phyloP scores from a whole-genome alignment of 805 yeast species.

The Clavispora vitiphila region DNA sequence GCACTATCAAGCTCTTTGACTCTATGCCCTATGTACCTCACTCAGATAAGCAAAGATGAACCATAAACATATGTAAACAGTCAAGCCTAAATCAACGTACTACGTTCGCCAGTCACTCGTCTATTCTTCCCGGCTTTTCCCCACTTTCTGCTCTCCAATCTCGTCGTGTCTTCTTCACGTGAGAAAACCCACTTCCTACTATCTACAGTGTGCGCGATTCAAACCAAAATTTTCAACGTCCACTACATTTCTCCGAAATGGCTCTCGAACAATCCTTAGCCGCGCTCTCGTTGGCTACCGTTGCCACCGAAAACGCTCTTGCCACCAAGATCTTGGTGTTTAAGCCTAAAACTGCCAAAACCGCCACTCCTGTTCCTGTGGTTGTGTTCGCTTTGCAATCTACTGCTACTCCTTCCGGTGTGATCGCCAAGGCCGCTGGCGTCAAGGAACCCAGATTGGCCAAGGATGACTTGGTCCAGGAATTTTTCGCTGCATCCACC shows the following conservation, averaged over 20 bases:
- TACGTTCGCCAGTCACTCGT: not conserved
- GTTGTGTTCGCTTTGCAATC: conserved; percentile 70
- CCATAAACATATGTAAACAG: no score
- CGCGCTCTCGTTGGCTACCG: conserved; percentile 57
- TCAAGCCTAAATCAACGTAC: no score
- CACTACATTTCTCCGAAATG: conserved; percentile 31
- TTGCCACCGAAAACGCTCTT: conserved; percentile 44
- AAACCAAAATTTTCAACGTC: conserved; percentile 2
- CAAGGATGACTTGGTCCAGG: conserved; percentile 68
- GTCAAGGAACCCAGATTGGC: conserved; percentile 88
- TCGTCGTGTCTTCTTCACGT: no score
- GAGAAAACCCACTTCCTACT: not conserved
- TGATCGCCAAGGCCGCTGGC: conserved; percentile 60
- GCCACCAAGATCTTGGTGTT: conserved; percentile 75
- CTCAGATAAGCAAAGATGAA: no score
- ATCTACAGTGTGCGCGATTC: conserved; percentile 1
- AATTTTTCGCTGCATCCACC: conserved; percentile 53
- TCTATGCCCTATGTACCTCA: no score
- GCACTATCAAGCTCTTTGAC: no score
- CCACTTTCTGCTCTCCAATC: no score
- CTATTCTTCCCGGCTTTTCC: no score
- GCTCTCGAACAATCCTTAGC: conserved; percentile 67
- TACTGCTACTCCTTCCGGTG: conserved; percentile 63
- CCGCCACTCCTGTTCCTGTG: conserved; percentile 73
- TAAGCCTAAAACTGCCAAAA: conserved; percentile 87